A percentile compares a stretch with the other conserved stretches of the same genome.
Conservation (phyloP, 1,284 basidiomycete genomes). For the Sphaerobolus stellatus region DNA sequence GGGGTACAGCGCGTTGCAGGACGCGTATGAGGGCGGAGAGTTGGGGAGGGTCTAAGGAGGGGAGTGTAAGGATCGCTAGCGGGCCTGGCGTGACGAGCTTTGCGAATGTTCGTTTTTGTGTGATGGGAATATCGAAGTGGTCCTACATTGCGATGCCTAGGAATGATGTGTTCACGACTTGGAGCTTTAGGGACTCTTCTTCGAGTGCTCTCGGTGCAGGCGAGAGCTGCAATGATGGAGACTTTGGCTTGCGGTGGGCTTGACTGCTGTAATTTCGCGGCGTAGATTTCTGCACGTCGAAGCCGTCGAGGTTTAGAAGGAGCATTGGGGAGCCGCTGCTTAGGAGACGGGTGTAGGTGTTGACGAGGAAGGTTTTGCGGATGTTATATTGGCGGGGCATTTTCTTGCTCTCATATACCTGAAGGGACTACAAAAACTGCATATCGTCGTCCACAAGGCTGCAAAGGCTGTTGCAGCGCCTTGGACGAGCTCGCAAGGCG, state of each 20-base stretch:
- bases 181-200: slow-evolving; percentile 38
- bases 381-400: slow-evolving; percentile 59
- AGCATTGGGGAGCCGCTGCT: slow-evolving; percentile 59
- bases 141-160: slow-evolving; percentile 72
- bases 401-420: slow-evolving; percentile 50
- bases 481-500: too few species aligned
- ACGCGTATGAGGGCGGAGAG: slow-evolving; percentile 63
- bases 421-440: slow-evolving; percentile 60
- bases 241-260: slow-evolving; percentile 12
- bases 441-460: too few species aligned
- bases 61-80: slow-evolving; percentile 66
- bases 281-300: slow-evolving; percentile 62
- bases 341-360: slow-evolving; percentile 69
- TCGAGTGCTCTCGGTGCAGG: slow-evolving; percentile 37
- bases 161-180: slow-evolving; percentile 64
- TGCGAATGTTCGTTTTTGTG: slow-evolving; percentile 44
- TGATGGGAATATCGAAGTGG: slow-evolving; percentile 49
- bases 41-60: slow-evolving; percentile 68
- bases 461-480: too few species aligned
- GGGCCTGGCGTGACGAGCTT: slow-evolving; percentile 50
- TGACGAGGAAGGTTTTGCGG: slow-evolving; percentile 73
- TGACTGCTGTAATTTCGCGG: slow-evolving; percentile 50
- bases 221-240: slow-evolving; percentile 9
- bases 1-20: slow-evolving; percentile 68
- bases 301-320: slow-evolving; percentile 69